A percentile compares a stretch with the other conserved stretches of the same genome.
phyloP scores from a whole-genome alignment of 164 flowering plant species.

The Taxillus chinensis region DNA sequence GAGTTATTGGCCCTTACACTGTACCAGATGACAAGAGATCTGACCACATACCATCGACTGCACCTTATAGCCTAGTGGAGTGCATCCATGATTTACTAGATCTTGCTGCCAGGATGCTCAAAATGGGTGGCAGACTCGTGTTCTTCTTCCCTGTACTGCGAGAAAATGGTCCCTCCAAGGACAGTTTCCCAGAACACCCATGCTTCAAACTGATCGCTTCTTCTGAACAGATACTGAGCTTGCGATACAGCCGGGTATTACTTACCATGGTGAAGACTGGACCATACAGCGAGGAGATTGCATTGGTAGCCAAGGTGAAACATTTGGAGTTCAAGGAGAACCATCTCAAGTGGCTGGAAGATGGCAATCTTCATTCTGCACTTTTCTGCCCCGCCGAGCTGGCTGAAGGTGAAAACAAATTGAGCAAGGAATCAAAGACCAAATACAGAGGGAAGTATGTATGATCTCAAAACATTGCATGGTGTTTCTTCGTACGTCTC shows the following conservation, averaged over 20 bases:
- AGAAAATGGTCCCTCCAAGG: slow-evolving; percentile 43
- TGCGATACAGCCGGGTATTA: slow-evolving; percentile 74
- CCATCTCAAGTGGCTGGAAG: slow-evolving; percentile 91
- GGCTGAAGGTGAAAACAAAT: slow-evolving; percentile 24
- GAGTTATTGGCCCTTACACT: slow-evolving; percentile 57
- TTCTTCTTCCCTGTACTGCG: slow-evolving; percentile 81
- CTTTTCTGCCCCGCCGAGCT: slow-evolving; percentile 55
- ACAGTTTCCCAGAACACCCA: slow-evolving; percentile 64
- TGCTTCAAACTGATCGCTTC: slow-evolving; percentile 61
- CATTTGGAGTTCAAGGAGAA: slow-evolving; percentile 81
- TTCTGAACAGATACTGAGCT: slow-evolving; percentile 88
- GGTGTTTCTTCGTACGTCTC: too few species aligned
- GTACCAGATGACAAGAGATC: slow-evolving; percentile 86
- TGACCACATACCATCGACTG: slow-evolving; percentile 94
- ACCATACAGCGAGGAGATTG: slow-evolving; percentile 57
- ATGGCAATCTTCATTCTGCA: slow-evolving; percentile 85
- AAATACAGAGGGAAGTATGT: slow-evolving; percentile 94
- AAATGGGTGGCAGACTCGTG: slow-evolving; percentile 86
- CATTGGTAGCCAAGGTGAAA: slow-evolving; percentile 47
- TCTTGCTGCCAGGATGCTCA: slow-evolving; percentile 78
- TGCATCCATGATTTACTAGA: slow-evolving; percentile 92
- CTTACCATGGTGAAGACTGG: slow-evolving; percentile 79
- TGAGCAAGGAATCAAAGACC: slow-evolving; percentile 52
- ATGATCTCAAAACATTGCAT: slow-evolving; percentile 10
- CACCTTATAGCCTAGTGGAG: slow-evolving; percentile 80